Conservation (phyloP, 2,329 filamentous ascomycete genomes). For the Sporothrix phasma region DNA sequence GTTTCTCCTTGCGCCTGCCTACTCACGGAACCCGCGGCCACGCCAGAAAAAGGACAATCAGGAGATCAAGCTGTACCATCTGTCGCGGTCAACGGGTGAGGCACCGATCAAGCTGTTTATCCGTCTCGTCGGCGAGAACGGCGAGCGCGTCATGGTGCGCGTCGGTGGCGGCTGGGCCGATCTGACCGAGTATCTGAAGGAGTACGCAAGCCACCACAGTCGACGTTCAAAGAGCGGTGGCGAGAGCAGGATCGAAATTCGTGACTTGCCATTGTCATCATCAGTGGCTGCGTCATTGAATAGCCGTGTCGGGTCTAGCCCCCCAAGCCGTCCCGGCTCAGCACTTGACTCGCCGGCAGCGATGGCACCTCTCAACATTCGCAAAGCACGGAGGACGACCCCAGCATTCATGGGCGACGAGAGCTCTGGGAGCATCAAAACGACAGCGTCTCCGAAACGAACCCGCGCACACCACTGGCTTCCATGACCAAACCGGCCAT, state of each 20-base stretch:
- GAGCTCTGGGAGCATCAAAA: neutral
- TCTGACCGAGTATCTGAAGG: constrained; percentile 83
- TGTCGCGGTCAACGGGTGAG: constrained; percentile 73
- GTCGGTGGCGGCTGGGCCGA: constrained; percentile 98
- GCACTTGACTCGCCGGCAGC: constrained; percentile 28
- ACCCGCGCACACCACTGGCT: constrained; percentile 35
- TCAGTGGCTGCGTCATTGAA: constrained; percentile 11
- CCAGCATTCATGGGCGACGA: neutral
- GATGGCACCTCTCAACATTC: constrained; percentile 42
- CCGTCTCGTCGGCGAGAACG: constrained; percentile 77
- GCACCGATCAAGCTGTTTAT: constrained; percentile 92
- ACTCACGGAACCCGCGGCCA: constrained; percentile 37
- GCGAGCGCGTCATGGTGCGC: constrained; percentile 93
- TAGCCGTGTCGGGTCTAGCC: constrained; percentile 25
- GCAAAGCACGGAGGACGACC: constrained; percentile 39
- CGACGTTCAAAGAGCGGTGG: constrained; percentile 45
- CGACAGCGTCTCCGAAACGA: constrained; percentile 3
- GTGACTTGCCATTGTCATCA: constrained; percentile 33
- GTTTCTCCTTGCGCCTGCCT: constrained; percentile 58
- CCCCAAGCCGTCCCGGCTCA: constrained; percentile 28
- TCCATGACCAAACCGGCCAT: constrained; percentile 27
- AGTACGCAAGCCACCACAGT: constrained; percentile 87
- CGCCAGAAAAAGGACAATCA: constrained; percentile 42
- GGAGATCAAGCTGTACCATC: constrained; percentile 86
- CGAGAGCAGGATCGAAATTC: constrained; percentile 49